phyloP scores from a whole-genome alignment of 2,329 filamentous ascomycete genomes.

The Helotiales sp. region DNA sequence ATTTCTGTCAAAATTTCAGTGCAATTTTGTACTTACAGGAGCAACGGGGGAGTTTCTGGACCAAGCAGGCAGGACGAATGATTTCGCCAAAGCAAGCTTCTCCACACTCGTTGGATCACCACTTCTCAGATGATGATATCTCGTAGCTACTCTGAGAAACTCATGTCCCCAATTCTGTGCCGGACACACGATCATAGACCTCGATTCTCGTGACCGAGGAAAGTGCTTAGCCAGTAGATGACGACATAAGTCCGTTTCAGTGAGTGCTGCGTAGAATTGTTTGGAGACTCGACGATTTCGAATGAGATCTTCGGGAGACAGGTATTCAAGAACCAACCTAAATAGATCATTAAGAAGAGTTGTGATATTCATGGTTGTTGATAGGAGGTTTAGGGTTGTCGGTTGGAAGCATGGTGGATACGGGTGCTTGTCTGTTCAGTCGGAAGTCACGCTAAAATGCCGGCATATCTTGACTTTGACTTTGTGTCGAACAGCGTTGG shows the following conservation, averaged over 20 bases:
- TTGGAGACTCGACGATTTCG: slow-evolving; percentile 58
- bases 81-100: slow-evolving; percentile 50
- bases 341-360: slow-evolving; percentile 64
- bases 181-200: slow-evolving; percentile 36
- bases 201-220: slow-evolving; percentile 57
- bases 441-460: not conserved
- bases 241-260: slow-evolving; percentile 51
- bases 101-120: slow-evolving; percentile 54
- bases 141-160: slow-evolving; percentile 56
- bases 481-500: too few species aligned
- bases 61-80: slow-evolving; percentile 38
- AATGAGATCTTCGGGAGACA: slow-evolving; percentile 56
- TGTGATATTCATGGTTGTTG: slow-evolving; percentile 45
- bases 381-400: not conserved
- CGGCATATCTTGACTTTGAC: not conserved
- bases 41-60: slow-evolving; percentile 46
- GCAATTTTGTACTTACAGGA: slow-evolving; percentile 30
- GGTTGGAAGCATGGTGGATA: not conserved
- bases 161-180: slow-evolving; percentile 47
- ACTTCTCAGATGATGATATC: slow-evolving; percentile 58
- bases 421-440: not conserved
- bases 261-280: slow-evolving; percentile 55
- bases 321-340: slow-evolving; percentile 54
- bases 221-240: slow-evolving; percentile 57
- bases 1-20: not conserved